Percentiles rank a stretch among this genome's conserved stretches.
These are phyloP conservation scores for Bipolaris gigantea DNA, from an alignment of 2,329 filamentous ascomycete species.

Conservation along the genomic window DNA sequence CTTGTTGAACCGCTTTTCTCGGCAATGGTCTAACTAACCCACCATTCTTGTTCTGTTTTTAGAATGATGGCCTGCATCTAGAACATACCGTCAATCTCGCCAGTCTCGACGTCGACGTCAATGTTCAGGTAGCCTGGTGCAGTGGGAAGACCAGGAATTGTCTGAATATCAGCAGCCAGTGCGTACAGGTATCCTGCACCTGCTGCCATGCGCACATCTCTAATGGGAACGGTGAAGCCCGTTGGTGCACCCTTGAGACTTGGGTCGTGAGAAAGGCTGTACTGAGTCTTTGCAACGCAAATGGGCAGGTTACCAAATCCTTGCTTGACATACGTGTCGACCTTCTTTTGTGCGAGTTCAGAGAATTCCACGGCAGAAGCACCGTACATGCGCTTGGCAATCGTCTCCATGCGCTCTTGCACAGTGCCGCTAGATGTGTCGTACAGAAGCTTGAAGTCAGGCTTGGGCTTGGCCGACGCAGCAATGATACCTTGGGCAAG, in stretches of 20 bases:
- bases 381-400: conserved; percentile 93
- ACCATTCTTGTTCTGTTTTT: no score
- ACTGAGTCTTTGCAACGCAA: conserved; percentile 98
- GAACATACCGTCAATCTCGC: conserved; percentile 72
- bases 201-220: conserved; percentile 90
- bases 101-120: conserved; percentile 62
- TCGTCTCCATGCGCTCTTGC: conserved; percentile 86
- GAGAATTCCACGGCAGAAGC: conserved; percentile 88
- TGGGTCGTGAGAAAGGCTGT: conserved; percentile 91
- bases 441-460: conserved; percentile 84
- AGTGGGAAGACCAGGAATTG: conserved; percentile 92
- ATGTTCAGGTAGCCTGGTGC: conserved; percentile 95
- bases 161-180: conserved; percentile 95
- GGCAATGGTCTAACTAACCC: not conserved
- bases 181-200: conserved; percentile 83
- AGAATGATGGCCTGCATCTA: conserved; percentile 51
- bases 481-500: conserved; percentile 84
- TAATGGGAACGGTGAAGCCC: conserved; percentile 91
- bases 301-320: conserved; percentile 92
- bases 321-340: conserved; percentile 90
- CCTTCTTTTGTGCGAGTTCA: conserved; percentile 92
- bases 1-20: conserved; percentile 10
- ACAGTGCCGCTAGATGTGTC: conserved; percentile 68
- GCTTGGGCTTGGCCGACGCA: conserved; percentile 75
- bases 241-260: conserved; percentile 92